These are phyloP conservation scores for Termitomyces heimii DNA, from an alignment of 768 basidiomycete species.

Conservation along the genomic window DNA sequence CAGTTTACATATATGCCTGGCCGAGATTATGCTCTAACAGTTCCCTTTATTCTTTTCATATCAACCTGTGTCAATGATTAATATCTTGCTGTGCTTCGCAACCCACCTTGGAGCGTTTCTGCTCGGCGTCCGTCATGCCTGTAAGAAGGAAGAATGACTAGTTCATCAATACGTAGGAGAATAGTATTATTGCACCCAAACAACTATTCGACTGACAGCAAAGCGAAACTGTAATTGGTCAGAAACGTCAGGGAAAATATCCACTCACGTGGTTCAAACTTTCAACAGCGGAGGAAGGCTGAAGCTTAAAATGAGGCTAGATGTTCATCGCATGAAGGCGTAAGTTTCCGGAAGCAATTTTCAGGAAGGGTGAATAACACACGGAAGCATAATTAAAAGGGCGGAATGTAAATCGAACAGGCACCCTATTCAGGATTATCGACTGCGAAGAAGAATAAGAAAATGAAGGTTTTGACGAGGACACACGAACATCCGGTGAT, in stretches of 20 bases:
- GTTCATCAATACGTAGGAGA: background rate
- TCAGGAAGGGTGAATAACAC: background rate
- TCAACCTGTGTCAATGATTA: background rate
- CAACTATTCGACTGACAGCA: background rate
- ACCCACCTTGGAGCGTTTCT: background rate
- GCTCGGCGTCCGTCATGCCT: background rate
- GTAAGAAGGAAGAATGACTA: background rate
- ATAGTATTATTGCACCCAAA: background rate
- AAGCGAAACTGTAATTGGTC: background rate
- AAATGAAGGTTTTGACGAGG: background rate
- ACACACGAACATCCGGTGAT: background rate
- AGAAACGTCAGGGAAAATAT: constrained; percentile 1
- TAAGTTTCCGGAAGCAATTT: background rate
- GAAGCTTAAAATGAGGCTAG: background rate
- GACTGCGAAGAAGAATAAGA: background rate
- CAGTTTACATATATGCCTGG: background rate
- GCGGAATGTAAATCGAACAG: background rate
- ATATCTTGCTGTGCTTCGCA: background rate
- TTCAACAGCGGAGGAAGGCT: background rate
- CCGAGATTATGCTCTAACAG: background rate
- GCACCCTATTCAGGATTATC: background rate
- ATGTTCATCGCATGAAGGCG: background rate
- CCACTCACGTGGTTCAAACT: background rate
- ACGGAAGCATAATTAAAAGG: background rate
- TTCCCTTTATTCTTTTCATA: background rate